Evolutionary conservation across 2,329 filamentous ascomycete genomes (phyloP).

Genomic region (Ceratocystis ficicola): DNA sequence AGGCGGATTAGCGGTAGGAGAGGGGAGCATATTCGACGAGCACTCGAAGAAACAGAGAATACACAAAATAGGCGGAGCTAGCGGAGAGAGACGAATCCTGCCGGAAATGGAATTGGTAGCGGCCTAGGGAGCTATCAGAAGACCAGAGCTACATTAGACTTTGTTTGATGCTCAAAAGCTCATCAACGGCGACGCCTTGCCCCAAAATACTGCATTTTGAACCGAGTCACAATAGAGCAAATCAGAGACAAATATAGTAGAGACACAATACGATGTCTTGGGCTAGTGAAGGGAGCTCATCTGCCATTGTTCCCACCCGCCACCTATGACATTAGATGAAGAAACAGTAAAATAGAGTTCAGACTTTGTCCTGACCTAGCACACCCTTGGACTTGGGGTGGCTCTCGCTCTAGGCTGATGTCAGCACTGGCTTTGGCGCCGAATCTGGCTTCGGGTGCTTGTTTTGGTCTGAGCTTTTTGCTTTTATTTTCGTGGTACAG

Average conservation of each 20-base stretch:
- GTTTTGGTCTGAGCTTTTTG: slow-evolving; percentile 1
- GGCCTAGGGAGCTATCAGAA: background rate
- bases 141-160: background rate
- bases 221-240: background rate
- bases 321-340: background rate
- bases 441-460: background rate
- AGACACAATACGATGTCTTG: background rate
- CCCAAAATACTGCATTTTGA: background rate
- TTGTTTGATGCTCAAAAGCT: background rate
- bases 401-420: background rate
- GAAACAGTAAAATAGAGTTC: background rate
- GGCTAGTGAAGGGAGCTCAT: background rate
- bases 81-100: background rate
- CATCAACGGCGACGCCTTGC: background rate
- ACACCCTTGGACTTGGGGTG: background rate
- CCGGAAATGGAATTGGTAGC: background rate
- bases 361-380: background rate
- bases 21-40: background rate
- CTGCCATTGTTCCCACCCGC: no score
- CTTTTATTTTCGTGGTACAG: background rate
- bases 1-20: background rate
- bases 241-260: background rate
- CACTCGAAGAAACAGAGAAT: background rate
- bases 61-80: background rate
- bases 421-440: background rate